Conservation (phyloP, 495 filamentous ascomycete genomes). For the Neurospora sp. region DNA sequence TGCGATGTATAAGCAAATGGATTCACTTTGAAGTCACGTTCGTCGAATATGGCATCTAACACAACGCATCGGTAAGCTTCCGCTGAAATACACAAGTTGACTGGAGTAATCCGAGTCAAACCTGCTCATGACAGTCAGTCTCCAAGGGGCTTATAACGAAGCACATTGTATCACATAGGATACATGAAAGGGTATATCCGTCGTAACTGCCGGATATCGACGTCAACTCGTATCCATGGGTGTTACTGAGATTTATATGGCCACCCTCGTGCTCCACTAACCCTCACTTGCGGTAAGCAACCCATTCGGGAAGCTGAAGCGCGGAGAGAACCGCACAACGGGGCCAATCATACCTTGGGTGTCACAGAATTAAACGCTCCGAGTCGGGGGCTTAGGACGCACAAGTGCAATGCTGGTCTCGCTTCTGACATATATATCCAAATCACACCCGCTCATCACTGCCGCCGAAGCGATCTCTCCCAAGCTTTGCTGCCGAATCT, state of each 20-base stretch:
- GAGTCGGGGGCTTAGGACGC: neutral
- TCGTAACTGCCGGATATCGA: neutral
- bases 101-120: neutral
- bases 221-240: neutral
- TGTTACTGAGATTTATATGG: neutral
- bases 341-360: neutral
- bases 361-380: neutral
- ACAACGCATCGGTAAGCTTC: neutral
- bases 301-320: neutral
- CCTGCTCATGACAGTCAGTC: neutral
- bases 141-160: neutral
- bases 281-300: neutral
- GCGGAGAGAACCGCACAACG: neutral
- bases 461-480: neutral
- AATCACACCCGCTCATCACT: neutral
- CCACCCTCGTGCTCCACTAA: neutral
- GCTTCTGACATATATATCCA: neutral
- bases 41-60: neutral
- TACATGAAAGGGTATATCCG: neutral
- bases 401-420: neutral
- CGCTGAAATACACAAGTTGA: neutral
- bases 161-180: neutral
- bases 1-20: neutral
- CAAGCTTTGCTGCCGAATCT: neutral
- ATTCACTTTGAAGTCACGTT: neutral